A percentile compares a stretch with the other conserved stretches of the same genome.
phyloP scores from a whole-genome alignment of 495 filamentous ascomycete species.

The Aspergillus heteromorphus region DNA sequence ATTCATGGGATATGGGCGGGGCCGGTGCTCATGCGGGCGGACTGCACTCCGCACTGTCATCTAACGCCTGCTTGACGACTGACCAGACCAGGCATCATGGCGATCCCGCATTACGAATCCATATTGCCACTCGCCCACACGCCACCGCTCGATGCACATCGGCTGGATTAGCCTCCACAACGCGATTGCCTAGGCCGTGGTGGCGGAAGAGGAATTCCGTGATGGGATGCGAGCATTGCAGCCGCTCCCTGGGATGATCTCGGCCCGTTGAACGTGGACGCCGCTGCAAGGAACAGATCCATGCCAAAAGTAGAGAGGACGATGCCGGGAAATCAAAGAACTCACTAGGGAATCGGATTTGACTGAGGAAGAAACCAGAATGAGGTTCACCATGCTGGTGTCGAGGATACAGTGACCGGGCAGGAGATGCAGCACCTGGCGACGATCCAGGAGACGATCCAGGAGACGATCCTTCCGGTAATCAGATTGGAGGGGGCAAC shows the following conservation, averaged over 20 bases:
- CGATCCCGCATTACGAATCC: too few species aligned
- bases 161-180: too few species aligned
- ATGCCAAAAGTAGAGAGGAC: conserved; percentile 25
- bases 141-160: conserved; percentile 21
- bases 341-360: conserved; percentile 26
- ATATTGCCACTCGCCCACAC: too few species aligned
- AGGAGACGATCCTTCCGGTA: conserved; percentile 37
- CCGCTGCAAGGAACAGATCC: conserved; percentile 28
- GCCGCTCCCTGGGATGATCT: conserved; percentile 26
- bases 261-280: conserved; percentile 25
- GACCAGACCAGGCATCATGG: too few species aligned
- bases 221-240: conserved; percentile 22
- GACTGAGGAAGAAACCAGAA: conserved; percentile 26
- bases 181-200: conserved; percentile 41
- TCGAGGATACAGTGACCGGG: conserved; percentile 43
- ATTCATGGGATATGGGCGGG: too few species aligned
- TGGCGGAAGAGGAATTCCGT: conserved; percentile 30
- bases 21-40: too few species aligned
- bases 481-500: conserved; percentile 40
- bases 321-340: conserved; percentile 24
- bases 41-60: too few species aligned
- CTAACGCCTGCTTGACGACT: too few species aligned
- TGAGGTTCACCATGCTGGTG: conserved; percentile 25
- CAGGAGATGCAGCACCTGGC: conserved; percentile 28
- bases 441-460: conserved; percentile 30